Evolutionary conservation across 2,329 filamentous ascomycete species (phyloP).

Genomic region (Exophiala sp.): DNA sequence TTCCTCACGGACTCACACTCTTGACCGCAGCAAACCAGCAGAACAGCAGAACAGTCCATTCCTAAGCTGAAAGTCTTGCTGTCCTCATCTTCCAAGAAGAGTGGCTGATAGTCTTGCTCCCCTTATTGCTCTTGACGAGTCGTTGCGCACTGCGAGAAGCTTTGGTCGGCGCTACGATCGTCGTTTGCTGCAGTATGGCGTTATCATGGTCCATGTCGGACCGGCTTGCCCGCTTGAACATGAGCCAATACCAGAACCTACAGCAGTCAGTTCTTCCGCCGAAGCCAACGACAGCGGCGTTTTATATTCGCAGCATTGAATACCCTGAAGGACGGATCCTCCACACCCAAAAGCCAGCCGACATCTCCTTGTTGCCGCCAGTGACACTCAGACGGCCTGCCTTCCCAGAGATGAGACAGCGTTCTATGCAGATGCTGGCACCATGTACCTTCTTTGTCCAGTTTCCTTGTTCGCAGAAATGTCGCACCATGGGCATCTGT

Average conservation of each 20-base stretch:
- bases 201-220: background rate
- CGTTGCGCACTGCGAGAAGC: background rate
- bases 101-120: background rate
- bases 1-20: background rate
- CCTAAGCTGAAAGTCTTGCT: no score
- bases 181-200: background rate
- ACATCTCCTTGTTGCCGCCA: constrained; percentile 8
- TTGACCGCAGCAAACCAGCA: no score
- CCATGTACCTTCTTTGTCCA: constrained; percentile 23
- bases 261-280: background rate
- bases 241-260: background rate
- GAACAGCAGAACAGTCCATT: no score
- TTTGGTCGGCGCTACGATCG: background rate
- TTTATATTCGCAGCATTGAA: constrained; percentile 14
- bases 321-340: constrained; percentile 8
- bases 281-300: constrained; percentile 1
- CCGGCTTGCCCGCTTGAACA: background rate
- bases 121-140: background rate
- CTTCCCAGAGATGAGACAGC: constrained; percentile 6
- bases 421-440: constrained; percentile 10
- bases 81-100: background rate
- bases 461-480: constrained; percentile 17
- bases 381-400: constrained; percentile 9
- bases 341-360: constrained; percentile 4
- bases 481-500: constrained; percentile 26